These are phyloP conservation scores for Gymnopilus junonius DNA, from an alignment of 768 basidiomycete species.

Conservation along the genomic window DNA sequence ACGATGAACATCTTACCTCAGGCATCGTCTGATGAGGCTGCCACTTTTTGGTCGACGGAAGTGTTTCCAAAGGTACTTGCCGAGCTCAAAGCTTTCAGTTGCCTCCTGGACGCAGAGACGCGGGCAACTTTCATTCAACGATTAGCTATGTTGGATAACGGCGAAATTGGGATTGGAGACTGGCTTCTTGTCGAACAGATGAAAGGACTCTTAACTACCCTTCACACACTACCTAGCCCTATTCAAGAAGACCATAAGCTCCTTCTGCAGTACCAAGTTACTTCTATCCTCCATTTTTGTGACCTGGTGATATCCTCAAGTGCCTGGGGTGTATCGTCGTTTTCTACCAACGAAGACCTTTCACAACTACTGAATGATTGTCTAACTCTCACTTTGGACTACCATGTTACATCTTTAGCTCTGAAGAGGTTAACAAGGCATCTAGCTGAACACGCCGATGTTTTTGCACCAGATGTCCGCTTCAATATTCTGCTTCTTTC, in stretches of 20 bases:
- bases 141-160: constrained; percentile 60
- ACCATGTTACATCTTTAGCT: constrained; percentile 47
- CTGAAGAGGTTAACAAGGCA: constrained; percentile 46
- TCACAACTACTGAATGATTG: constrained; percentile 42
- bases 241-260: constrained; percentile 34
- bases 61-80: constrained; percentile 62
- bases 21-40: constrained; percentile 30
- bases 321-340: constrained; percentile 44
- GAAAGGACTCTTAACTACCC: constrained; percentile 47
- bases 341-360: constrained; percentile 49
- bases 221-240: constrained; percentile 29
- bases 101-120: constrained; percentile 57
- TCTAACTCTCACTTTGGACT: constrained; percentile 51
- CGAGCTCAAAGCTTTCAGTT: constrained; percentile 61
- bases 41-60: constrained; percentile 51
- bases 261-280: constrained; percentile 53
- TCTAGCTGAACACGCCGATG: constrained; percentile 26
- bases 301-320: constrained; percentile 46
- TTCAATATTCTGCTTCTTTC: constrained; percentile 36
- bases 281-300: constrained; percentile 53
- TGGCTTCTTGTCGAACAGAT: constrained; percentile 74
- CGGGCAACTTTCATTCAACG: constrained; percentile 57
- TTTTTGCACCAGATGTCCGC: constrained; percentile 34
- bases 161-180: constrained; percentile 60
- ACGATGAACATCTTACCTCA: constrained; percentile 61